Conservation (phyloP, 768 basidiomycete species). For the Rhizopogon vulgaris region DNA sequence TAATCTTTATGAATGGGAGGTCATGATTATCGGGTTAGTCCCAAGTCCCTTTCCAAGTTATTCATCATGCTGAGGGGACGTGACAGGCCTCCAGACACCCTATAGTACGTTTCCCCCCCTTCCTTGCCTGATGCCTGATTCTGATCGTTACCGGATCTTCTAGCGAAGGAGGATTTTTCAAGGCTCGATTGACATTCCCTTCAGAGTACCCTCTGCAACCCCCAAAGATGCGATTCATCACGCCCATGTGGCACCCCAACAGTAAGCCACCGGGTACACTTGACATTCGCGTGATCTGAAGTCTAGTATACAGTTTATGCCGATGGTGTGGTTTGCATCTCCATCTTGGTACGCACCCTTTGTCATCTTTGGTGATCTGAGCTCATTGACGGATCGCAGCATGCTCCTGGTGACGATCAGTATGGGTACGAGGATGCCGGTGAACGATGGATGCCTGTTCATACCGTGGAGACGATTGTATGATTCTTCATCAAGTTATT, state of each 20-base stretch:
- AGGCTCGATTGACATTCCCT: conserved; percentile 85
- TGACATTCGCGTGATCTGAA: background rate
- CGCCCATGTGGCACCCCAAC: conserved; percentile 97
- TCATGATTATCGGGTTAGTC: conserved; percentile 86
- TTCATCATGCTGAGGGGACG: conserved; percentile 13
- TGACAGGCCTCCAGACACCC: conserved; percentile 79
- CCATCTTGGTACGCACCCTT: conserved; percentile 60
- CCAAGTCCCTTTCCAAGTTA: conserved; percentile 8
- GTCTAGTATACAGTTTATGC: conserved; percentile 63
- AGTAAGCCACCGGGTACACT: conserved; percentile 44
- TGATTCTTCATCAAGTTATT: conserved; percentile 12
- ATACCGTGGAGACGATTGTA: conserved; percentile 95
- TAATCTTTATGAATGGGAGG: conserved; percentile 95
- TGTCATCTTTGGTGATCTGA: background rate
- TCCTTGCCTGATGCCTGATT: background rate
- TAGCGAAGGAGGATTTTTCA: conserved; percentile 95
- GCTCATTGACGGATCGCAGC: conserved; percentile 39
- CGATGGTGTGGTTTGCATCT: conserved; percentile 92
- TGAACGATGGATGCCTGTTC: conserved; percentile 97
- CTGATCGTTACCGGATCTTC: conserved; percentile 3
- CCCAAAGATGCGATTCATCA: conserved; percentile 94
- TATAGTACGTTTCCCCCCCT: conserved; percentile 60
- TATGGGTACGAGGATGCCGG: conserved; percentile 96
- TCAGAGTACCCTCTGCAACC: conserved; percentile 85
- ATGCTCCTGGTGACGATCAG: conserved; percentile 93